A percentile compares a stretch with the other conserved stretches of the same genome.
phyloP scores from a whole-genome alignment of 1,284 basidiomycete species.

The Mycena sp. region DNA sequence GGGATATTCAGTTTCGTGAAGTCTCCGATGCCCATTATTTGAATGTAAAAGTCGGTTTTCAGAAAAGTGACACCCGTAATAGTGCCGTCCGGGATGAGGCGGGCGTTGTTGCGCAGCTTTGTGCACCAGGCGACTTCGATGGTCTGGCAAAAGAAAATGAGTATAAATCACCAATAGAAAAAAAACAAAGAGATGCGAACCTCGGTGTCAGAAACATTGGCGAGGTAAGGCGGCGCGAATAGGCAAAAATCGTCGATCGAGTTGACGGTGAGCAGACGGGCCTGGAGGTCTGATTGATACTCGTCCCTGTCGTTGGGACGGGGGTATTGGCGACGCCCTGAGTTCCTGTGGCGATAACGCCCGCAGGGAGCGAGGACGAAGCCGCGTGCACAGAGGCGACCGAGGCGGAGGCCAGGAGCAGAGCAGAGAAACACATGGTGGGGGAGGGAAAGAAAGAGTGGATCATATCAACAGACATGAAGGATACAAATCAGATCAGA shows the following conservation, averaged over 20 bases:
- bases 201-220: constrained; percentile 46
- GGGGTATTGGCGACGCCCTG: constrained; percentile 46
- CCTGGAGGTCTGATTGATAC: constrained; percentile 50
- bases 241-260: constrained; percentile 52
- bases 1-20: constrained; percentile 48
- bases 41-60: constrained; percentile 46
- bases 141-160: constrained; percentile 44
- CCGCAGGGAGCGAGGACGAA: constrained; percentile 34
- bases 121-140: constrained; percentile 77
- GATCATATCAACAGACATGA: no score
- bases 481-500: no score
- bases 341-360: constrained; percentile 48
- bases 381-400: neutral
- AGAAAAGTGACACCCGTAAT: constrained; percentile 55
- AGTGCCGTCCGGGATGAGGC: constrained; percentile 53
- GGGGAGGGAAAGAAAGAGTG: neutral
- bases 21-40: constrained; percentile 50
- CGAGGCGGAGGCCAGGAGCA: neutral
- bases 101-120: constrained; percentile 49
- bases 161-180: no score
- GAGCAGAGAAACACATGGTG: neutral
- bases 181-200: constrained; percentile 26
- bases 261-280: constrained; percentile 48
- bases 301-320: constrained; percentile 45
- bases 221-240: constrained; percentile 44